Percentiles rank a stretch among this genome's conserved stretches.
Conservation (phyloP, 2,329 filamentous ascomycete genomes). For the Didymella arachidicola region DNA sequence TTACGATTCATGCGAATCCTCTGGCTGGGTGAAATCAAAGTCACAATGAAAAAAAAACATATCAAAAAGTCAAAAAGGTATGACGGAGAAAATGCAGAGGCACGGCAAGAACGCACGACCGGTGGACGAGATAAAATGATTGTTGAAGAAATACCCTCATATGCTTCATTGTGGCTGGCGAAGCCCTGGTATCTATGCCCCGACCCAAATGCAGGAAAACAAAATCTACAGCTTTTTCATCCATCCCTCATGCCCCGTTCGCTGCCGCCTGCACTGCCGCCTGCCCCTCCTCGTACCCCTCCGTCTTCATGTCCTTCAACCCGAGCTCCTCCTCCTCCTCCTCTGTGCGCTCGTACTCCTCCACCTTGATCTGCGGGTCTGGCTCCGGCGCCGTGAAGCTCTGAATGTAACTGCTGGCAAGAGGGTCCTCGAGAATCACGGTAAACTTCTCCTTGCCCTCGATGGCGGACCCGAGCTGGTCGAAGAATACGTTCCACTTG, state of each 20-base stretch:
- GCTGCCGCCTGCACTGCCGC: constrained; percentile 30
- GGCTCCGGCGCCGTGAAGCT: constrained; percentile 79
- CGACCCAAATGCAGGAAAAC: constrained; percentile 36
- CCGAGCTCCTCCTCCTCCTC: constrained; percentile 96
- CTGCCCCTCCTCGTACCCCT: constrained; percentile 74
- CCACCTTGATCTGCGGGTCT: constrained; percentile 81
- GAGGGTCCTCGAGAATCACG: constrained; percentile 82
- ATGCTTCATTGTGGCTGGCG: constrained; percentile 40
- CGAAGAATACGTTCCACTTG: constrained; percentile 85
- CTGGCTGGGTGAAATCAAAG: constrained; percentile 63
- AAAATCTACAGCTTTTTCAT: constrained; percentile 28
- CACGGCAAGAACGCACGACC: background rate
- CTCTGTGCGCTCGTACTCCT: constrained; percentile 84
- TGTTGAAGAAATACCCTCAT: constrained; percentile 5
- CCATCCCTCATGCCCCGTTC: constrained; percentile 1
- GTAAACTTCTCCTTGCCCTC: constrained; percentile 81
- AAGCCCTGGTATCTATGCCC: constrained; percentile 48
- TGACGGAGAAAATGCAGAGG: background rate
- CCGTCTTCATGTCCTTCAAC: constrained; percentile 88
- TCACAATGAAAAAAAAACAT: too few relatives aligned
- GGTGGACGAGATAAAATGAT: background rate
- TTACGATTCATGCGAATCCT: constrained; percentile 82
- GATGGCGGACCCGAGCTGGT: constrained; percentile 77
- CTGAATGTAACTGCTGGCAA: constrained; percentile 94
- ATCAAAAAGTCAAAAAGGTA: background rate